Conservation (phyloP, 176 grass and related monocot genomes). For the Eremochloa ophiuroides region DNA sequence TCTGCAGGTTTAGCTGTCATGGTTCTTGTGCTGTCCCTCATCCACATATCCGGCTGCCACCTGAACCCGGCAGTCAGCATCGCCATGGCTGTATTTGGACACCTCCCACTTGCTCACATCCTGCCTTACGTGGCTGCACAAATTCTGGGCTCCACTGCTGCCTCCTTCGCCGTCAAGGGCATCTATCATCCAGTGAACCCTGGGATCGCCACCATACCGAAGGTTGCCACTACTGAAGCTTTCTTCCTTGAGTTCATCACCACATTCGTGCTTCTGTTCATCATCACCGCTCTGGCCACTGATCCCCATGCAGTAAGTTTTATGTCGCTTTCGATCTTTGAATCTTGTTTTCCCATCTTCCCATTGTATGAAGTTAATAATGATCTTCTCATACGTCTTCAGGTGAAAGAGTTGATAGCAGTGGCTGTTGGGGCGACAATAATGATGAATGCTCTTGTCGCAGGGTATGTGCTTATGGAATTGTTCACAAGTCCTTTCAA, state of each 20-base stretch:
- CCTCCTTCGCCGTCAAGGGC: slow-evolving; percentile 46
- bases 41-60: slow-evolving; percentile 70
- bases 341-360: neutral
- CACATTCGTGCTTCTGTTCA: slow-evolving; percentile 62
- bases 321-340: neutral
- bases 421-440: slow-evolving; percentile 46
- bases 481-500: neutral
- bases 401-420: slow-evolving; percentile 52
- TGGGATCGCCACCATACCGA: slow-evolving; percentile 48
- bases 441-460: slow-evolving; percentile 47
- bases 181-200: slow-evolving; percentile 42
- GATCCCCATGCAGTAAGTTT: slow-evolving; percentile 47
- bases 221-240: slow-evolving; percentile 32
- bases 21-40: slow-evolving; percentile 46
- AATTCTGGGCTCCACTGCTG: slow-evolving; percentile 34
- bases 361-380: neutral
- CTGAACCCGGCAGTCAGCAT: slow-evolving; percentile 68
- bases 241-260: slow-evolving; percentile 77
- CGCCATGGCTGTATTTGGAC: slow-evolving; percentile 41
- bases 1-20: slow-evolving; percentile 48
- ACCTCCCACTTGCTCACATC: slow-evolving; percentile 48
- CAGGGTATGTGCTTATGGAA: slow-evolving; percentile 27
- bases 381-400: neutral
- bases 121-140: slow-evolving; percentile 46
- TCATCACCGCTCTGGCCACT: slow-evolving; percentile 53